Evolutionary conservation across 768 basidiomycete species (phyloP), one percentile per base, ranked within the genome.

Genomic region (Rhodocollybia butyracea): DNA sequence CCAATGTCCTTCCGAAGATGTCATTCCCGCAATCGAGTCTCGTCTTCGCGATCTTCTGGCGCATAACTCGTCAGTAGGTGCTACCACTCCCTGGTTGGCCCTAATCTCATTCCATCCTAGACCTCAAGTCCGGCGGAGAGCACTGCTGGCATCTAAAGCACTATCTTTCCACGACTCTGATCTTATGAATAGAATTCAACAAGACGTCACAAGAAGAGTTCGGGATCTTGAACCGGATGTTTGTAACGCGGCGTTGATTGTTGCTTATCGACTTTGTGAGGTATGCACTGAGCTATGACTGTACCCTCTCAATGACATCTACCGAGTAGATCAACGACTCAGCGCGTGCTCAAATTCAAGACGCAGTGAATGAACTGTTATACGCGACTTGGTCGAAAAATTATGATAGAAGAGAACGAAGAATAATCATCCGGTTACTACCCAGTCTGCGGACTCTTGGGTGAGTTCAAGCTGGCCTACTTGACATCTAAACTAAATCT

Each of bases 11-110:
- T 84, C 77, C 13, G 79, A 82, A 61, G 85, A 89, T 57, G 78
- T 88, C 47, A 78, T 91, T 54, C 91, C 91, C 12, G 91, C 91
- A 1, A 78, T 93, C 4, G 84, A 88, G 63, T 70, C 76, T 21
- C 83, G 82, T 47, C 68, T 94, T 5, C 76, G 79, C 34, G 78
- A 84, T 54, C 75, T 94, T 11, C 74, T 92, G 19, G 82, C 80
- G 31, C 87, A 91, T 65, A 78, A 80, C 60, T 85, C 86, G 91
- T 93, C 76, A 82, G 89, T 82, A 69, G 64, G 69, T 75, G 66
- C 65, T 19, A 17, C 30, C 11, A 6, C 6, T 17, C 58, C n/a
- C 21, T 29, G 5, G 26, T 8, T 29, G 15, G 38, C 27, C 19
- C 11, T 41, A 24, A 29, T 39, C 46, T 26, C 24, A 21, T 8